Evolutionary conservation across 2,329 filamentous ascomycete genomes (phyloP).

Genomic region (Hortaea werneckii): DNA sequence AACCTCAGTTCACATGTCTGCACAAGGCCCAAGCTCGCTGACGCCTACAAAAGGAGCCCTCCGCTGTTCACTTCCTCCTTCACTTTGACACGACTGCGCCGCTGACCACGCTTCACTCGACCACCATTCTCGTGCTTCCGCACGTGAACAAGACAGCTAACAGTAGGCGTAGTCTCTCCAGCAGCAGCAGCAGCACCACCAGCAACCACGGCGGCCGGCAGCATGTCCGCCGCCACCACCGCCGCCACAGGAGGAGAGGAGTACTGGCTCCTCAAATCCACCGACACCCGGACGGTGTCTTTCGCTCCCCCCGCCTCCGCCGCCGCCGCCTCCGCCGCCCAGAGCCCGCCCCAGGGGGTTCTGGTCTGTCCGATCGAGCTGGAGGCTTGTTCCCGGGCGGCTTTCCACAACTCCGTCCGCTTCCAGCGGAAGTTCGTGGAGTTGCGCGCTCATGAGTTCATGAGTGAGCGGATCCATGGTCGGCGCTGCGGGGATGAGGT

Average conservation of each 20-base stretch:
- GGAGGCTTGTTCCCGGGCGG: background rate
- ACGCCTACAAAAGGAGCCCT: too few species aligned
- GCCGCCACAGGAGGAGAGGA: background rate
- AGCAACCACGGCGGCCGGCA: background rate
- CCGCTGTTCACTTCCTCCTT: too few species aligned
- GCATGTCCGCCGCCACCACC: background rate
- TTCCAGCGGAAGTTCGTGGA: background rate
- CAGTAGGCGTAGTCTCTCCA: background rate
- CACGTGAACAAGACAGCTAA: too few species aligned
- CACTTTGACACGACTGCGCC: too few species aligned
- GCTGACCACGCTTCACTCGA: too few species aligned
- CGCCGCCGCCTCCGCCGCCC: background rate
- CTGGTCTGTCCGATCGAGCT: background rate
- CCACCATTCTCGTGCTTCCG: too few species aligned
- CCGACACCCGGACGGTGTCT: background rate
- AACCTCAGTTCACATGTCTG: too few species aligned
- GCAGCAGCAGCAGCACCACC: background rate
- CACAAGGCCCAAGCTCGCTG: too few species aligned
- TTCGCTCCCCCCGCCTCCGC: background rate
- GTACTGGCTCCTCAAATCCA: conserved; percentile 2
- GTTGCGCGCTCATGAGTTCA: background rate
- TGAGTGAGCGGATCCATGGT: conserved; percentile 1
- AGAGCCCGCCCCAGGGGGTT: background rate
- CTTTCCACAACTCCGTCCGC: background rate
- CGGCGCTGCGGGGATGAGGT: conserved; percentile 3